phyloP scores from a whole-genome alignment of 2,329 filamentous ascomycete genomes.

The Byssoonygena ceratinophila region DNA sequence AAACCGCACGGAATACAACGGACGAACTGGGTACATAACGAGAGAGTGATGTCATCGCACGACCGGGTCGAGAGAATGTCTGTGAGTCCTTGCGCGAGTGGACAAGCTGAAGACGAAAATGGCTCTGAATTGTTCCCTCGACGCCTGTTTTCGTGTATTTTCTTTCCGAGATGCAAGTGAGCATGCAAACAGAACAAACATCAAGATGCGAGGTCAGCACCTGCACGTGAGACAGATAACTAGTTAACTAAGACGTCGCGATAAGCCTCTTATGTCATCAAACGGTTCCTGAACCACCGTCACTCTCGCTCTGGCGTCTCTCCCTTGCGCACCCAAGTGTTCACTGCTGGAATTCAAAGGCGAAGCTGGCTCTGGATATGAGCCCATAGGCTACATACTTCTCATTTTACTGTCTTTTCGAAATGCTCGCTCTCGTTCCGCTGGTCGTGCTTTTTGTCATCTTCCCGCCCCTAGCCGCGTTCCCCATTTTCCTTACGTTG shows the following conservation, averaged over 20 bases:
- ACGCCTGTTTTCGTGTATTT: neutral
- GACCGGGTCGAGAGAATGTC: neutral
- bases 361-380: neutral
- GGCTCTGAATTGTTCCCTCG: neutral
- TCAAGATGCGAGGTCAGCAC: no score
- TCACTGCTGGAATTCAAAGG: neutral
- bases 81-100: no score
- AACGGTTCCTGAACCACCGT: neutral
- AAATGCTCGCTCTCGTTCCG: slow-evolving; percentile 23
- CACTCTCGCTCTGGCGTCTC: neutral
- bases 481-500: slow-evolving; percentile 29
- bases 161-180: no score
- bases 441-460: slow-evolving; percentile 27
- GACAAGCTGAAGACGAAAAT: no score
- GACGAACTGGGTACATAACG: slow-evolving; percentile 3
- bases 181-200: no score
- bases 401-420: neutral
- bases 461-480: slow-evolving; percentile 28
- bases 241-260: neutral
- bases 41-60: neutral
- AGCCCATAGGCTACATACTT: neutral
- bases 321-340: neutral
- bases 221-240: no score
- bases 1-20: neutral
- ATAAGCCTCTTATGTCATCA: slow-evolving; percentile 8